Base-by-base conservation (phyloP, 2,329 filamentous ascomycete species). In the Fusarium beomiforme region DNA sequence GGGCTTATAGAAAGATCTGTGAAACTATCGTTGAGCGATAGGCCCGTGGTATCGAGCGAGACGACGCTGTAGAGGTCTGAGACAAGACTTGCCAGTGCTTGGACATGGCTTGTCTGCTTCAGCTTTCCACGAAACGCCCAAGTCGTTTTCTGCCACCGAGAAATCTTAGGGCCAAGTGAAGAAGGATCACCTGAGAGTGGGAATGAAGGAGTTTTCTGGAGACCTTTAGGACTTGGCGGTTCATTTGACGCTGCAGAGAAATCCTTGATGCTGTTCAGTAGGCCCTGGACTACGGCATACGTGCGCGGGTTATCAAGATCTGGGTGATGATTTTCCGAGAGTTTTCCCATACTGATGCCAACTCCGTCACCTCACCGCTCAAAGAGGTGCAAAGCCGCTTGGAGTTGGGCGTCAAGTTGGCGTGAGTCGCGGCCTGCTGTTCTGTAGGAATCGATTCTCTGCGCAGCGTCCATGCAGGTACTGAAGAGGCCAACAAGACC, bases 41-140 rank as follows among this genome's bases (percentile, higher is more conserved):
- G 10, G 2, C 8, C 8, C 1, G 19, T 0, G 0, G 7, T 8
- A 0, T 34, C 33, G 0, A 21, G 51, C 0, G 51, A 0, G 0
- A 61, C 12, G 3, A 61, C 41, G 2, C 0, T 41, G 5, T 58
- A 61, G 8, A 61, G 51, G 5, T 58, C 33, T 3, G 59, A 37
- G 1, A 61, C 34, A 0, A 61, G 39, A 4, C 17, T 9, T 0
- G 41, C 51, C 16, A 61, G 17, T 8, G 26, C 11, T 23, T 61
- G 59, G 0, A 61, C 34, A 19, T 14, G 34, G 2, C 24, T 13
- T 0, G 41, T 47, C 5, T 61, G 51, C 17, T 46, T 61, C 3
- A 61, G 21, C 8, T 39, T 61, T 3, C 59, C 41, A 5, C 51
- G 51, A 2, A 61, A 5, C 1, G 59, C 51, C 59, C 59, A 61